Conservation (phyloP, 2,329 filamentous ascomycete species). For the Rhynchosporium graminicola region DNA sequence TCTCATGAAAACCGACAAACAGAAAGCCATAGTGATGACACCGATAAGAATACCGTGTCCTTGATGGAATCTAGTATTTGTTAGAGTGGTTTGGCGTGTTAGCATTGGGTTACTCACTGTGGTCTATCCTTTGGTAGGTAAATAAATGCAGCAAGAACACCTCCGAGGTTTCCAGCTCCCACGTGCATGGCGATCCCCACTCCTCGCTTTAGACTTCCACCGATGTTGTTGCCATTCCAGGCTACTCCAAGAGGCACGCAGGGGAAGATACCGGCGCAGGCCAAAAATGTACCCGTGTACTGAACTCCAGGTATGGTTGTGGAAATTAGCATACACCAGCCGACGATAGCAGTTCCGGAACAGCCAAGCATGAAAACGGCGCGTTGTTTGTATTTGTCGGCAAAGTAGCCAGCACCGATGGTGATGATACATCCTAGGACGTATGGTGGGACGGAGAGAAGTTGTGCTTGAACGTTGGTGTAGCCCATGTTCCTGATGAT, state of each 20-base stretch:
- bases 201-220: constrained; percentile 89
- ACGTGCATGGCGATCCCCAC: constrained; percentile 88
- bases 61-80: constrained; percentile 17
- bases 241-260: constrained; percentile 81
- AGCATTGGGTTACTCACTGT: constrained; percentile 20
- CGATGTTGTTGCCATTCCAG: constrained; percentile 84
- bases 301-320: constrained; percentile 64
- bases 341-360: constrained; percentile 66
- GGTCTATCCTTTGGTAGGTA: constrained; percentile 45
- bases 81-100: not conserved
- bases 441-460: constrained; percentile 54
- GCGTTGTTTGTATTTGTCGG: constrained; percentile 70
- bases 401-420: constrained; percentile 67
- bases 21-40: constrained; percentile 17
- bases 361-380: constrained; percentile 71
- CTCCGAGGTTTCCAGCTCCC: constrained; percentile 88
- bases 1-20: constrained; percentile 13
- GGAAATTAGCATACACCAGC: constrained; percentile 77
- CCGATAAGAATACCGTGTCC: constrained; percentile 17
- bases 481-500: constrained; percentile 55
- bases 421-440: constrained; percentile 67
- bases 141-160: constrained; percentile 54
- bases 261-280: constrained; percentile 79
- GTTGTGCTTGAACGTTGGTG: constrained; percentile 51
- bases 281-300: constrained; percentile 82